These are phyloP conservation scores for Russula virescens DNA, from an alignment of 768 basidiomycete species.

Conservation along the genomic window DNA sequence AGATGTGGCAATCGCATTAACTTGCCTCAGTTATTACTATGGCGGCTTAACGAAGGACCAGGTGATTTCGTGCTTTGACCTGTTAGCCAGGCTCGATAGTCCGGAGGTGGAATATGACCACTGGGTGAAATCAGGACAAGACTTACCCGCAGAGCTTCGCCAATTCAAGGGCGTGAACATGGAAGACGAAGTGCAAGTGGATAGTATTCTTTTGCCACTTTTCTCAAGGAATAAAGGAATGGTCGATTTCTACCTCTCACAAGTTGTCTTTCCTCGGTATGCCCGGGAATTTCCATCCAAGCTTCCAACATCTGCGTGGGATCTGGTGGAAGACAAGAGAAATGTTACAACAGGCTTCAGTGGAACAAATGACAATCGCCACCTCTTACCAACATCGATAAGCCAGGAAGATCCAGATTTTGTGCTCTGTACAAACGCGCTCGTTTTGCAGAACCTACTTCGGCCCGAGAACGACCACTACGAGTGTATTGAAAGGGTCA, in stretches of 20 bases:
- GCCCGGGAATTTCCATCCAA: slow-evolving; percentile 45
- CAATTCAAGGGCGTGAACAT: slow-evolving; percentile 39
- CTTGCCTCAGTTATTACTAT: slow-evolving; percentile 47
- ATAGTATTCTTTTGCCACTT: slow-evolving; percentile 29
- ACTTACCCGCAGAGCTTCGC: slow-evolving; percentile 31
- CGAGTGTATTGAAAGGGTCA: slow-evolving; percentile 19
- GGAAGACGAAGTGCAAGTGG: slow-evolving; percentile 34
- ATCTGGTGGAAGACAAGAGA: slow-evolving; percentile 39
- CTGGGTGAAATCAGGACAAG: slow-evolving; percentile 31
- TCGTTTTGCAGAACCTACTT: slow-evolving; percentile 37
- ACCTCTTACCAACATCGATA: slow-evolving; percentile 34
- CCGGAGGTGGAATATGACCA: slow-evolving; percentile 37
- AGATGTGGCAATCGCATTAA: slow-evolving; percentile 42
- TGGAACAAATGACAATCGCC: slow-evolving; percentile 47
- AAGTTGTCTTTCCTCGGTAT: slow-evolving; percentile 45
- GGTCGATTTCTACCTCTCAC: slow-evolving; percentile 43
- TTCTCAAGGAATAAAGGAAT: slow-evolving; percentile 36
- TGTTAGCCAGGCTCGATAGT: slow-evolving; percentile 38
- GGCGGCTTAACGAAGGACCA: slow-evolving; percentile 39
- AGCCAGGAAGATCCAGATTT: slow-evolving; percentile 34
- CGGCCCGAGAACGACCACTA: slow-evolving; percentile 40
- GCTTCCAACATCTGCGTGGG: slow-evolving; percentile 48
- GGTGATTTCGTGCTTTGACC: slow-evolving; percentile 34
- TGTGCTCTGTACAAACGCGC: slow-evolving; percentile 45
- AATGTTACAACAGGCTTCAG: slow-evolving; percentile 46